Percentiles rank a stretch among this genome's conserved stretches.
Conservation (phyloP, 2,329 filamentous ascomycete species). For the Beauveria bassiana region DNA sequence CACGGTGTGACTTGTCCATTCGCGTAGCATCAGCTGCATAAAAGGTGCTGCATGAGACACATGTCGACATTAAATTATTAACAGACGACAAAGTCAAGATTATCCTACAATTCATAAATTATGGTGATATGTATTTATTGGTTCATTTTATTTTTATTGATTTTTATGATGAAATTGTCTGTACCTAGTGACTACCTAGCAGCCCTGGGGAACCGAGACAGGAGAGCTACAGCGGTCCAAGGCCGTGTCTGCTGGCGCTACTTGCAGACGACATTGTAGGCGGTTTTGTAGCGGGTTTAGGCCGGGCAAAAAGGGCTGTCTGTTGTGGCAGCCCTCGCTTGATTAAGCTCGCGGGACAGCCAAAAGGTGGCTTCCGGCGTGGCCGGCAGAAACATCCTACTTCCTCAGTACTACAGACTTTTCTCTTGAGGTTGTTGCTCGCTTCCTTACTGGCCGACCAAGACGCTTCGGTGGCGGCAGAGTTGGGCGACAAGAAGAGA, state of each 20-base stretch:
- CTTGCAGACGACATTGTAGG: not conserved
- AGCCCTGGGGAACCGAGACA: not conserved
- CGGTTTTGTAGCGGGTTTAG: conserved; percentile 5
- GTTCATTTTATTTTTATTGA: not conserved
- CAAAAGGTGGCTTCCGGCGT: not conserved
- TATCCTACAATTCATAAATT: not conserved
- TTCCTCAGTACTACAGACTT: too few relatives aligned
- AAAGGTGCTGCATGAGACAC: not conserved
- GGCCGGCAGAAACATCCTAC: not conserved
- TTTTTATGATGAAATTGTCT: not conserved
- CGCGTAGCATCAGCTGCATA: not conserved
- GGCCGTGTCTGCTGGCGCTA: not conserved
- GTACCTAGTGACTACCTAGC: not conserved
- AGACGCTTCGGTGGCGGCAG: too few relatives aligned
- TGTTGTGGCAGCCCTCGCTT: not conserved
- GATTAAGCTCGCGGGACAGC: not conserved
- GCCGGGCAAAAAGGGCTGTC: not conserved
- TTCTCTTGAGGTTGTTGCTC: too few relatives aligned
- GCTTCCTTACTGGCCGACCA: too few relatives aligned
- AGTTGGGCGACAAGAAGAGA: too few relatives aligned
- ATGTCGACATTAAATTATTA: too few relatives aligned
- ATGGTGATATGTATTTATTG: not conserved
- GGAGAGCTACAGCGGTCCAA: not conserved
- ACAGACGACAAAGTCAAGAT: not conserved
- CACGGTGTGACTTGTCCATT: not conserved